Conservation (phyloP, 2,329 filamentous ascomycete species). For the Claviceps maximensis region DNA sequence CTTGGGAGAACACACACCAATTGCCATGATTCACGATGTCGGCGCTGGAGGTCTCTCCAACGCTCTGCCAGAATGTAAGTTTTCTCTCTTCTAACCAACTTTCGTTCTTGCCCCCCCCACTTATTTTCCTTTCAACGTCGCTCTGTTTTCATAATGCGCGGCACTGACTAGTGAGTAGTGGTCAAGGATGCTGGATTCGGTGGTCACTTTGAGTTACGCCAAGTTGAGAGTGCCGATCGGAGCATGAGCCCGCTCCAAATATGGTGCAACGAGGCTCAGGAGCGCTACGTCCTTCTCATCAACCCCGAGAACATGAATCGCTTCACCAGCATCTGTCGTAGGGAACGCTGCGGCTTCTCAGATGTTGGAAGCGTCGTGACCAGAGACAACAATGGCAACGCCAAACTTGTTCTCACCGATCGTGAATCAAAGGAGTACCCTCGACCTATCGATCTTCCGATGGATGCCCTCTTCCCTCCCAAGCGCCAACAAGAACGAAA, state of each 20-base stretch:
- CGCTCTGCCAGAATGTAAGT: constrained; percentile 60
- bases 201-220: constrained; percentile 84
- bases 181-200: constrained; percentile 87
- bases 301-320: constrained; percentile 67
- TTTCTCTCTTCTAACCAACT: background rate
- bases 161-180: constrained; percentile 25
- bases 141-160: too few relatives aligned
- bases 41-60: constrained; percentile 70
- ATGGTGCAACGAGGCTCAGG: constrained; percentile 95
- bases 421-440: constrained; percentile 62
- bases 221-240: constrained; percentile 78
- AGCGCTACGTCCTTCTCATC: constrained; percentile 86
- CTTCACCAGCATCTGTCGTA: constrained; percentile 55
- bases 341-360: constrained; percentile 87
- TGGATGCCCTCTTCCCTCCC: constrained; percentile 79
- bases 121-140: too few relatives aligned
- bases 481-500: constrained; percentile 67
- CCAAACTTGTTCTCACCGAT: constrained; percentile 69
- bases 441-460: constrained; percentile 75
- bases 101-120: too few relatives aligned
- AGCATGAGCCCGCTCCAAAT: constrained; percentile 95
- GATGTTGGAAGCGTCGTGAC: constrained; percentile 69
- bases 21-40: constrained; percentile 95
- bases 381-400: constrained; percentile 46
- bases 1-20: constrained; percentile 73